Evolutionary conservation across 805 yeast species (phyloP).

Genomic region (Yamadazyma sp.): DNA sequence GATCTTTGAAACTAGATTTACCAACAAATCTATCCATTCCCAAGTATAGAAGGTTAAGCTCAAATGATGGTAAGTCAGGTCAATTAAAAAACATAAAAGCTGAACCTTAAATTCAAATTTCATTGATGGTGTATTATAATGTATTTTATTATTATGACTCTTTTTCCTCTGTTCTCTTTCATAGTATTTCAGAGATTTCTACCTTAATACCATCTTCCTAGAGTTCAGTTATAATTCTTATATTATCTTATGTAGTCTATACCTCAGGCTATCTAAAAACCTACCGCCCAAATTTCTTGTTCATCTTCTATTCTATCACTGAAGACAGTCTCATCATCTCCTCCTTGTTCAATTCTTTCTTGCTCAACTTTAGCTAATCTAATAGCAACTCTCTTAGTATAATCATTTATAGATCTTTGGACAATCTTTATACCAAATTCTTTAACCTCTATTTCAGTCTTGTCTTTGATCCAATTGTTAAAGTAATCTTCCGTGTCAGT

Average conservation of each 20-base stretch:
- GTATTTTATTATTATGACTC: conserved; percentile 1
- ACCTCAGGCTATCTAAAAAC: conserved; percentile 23
- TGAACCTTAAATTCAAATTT: conserved; percentile 6
- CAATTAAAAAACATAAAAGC: conserved; percentile 13
- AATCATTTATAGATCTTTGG: conserved; percentile 79
- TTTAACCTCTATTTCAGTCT: conserved; percentile 34
- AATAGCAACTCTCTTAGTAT: conserved; percentile 83
- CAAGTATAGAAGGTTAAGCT: conserved; percentile 11
- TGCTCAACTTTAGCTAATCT: conserved; percentile 84
- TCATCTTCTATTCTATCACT: conserved; percentile 87
- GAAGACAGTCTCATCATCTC: conserved; percentile 80
- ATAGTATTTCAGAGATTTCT: no score
- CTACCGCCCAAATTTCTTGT: conserved; percentile 83
- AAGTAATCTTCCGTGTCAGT: conserved; percentile 64
- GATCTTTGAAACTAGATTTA: conserved; percentile 49
- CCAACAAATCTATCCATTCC: conserved; percentile 41
- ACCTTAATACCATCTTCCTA: no score
- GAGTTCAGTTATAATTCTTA: no score
- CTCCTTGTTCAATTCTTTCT: conserved; percentile 86
- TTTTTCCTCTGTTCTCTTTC: no score
- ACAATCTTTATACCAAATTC: conserved; percentile 43
- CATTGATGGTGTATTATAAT: conserved; percentile 5
- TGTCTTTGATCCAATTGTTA: conserved; percentile 60
- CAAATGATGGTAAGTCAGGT: conserved; percentile 20
- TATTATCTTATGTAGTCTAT: no score